Conservation (phyloP, 495 filamentous ascomycete species). For the Staphylotrichum longicolle region DNA sequence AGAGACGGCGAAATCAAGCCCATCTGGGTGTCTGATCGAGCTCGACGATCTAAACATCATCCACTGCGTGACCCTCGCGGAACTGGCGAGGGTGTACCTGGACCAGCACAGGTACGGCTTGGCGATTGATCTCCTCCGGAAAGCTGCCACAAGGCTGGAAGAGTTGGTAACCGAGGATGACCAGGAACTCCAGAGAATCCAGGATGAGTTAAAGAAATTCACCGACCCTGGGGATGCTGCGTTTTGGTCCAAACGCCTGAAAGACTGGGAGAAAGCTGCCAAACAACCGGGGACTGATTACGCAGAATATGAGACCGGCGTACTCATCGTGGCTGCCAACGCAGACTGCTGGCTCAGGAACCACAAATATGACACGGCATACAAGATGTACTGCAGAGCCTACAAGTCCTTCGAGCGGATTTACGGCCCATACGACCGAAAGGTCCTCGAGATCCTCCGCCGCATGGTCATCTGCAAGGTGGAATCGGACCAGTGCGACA, state of each 20-base stretch:
- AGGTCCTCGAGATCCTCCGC: slow-evolving; percentile 1
- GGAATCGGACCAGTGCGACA: not conserved
- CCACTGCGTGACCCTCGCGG: not conserved
- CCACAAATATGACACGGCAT: not conserved
- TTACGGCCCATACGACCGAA: slow-evolving; percentile 4
- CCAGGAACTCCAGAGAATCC: not conserved
- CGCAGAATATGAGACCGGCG: not conserved
- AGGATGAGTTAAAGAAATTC: not conserved
- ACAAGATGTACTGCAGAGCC: not conserved
- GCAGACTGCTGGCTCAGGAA: not conserved
- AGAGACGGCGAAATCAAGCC: too few species aligned
- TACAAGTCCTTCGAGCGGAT: not conserved
- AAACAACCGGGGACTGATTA: too few species aligned
- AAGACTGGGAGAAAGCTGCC: not conserved
- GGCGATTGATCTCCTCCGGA: not conserved
- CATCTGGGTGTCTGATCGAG: not conserved
- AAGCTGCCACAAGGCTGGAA: not conserved
- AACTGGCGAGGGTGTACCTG: slow-evolving; percentile 9
- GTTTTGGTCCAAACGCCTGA: not conserved
- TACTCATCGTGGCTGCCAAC: not conserved
- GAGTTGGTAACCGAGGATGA: not conserved
- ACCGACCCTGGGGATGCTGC: not conserved
- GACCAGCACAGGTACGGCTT: slow-evolving; percentile 2
- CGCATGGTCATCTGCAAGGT: slow-evolving; percentile 7
- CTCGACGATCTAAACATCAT: not conserved